Evolutionary conservation across 1,139 yeast species (phyloP).

Genomic region (Blastobotrys illinoisensis): DNA sequence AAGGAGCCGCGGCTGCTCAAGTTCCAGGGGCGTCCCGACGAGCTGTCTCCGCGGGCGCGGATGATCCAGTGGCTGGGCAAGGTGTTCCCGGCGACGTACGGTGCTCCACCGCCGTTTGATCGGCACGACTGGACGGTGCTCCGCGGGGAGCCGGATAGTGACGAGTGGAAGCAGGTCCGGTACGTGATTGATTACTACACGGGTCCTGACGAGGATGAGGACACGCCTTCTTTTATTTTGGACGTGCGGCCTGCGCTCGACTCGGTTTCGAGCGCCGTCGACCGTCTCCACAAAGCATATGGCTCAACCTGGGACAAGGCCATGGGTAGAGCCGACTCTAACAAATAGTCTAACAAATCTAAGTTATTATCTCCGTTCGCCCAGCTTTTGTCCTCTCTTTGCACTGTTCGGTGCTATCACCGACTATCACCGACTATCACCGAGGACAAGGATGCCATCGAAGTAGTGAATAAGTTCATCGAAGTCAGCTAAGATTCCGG

Average conservation of each 20-base stretch:
- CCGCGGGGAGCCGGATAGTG: constrained; percentile 44
- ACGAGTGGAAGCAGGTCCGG: constrained; percentile 59
- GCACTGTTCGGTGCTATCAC: too few relatives aligned
- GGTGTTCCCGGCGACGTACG: constrained; percentile 67
- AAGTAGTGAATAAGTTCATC: too few relatives aligned
- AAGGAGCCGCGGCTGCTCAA: constrained; percentile 70
- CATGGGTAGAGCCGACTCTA: constrained; percentile 31
- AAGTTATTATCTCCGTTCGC: too few relatives aligned
- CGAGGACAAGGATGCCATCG: too few relatives aligned
- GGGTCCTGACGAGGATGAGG: constrained; percentile 86
- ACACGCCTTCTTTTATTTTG: constrained; percentile 83
- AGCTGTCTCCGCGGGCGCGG: constrained; percentile 82
- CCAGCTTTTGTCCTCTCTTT: too few relatives aligned
- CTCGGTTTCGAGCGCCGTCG: constrained; percentile 52
- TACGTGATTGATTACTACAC: constrained; percentile 92
- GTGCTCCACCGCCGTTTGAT: constrained; percentile 85
- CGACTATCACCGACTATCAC: too few relatives aligned
- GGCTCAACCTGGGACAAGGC: constrained; percentile 44
- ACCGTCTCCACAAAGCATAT: constrained; percentile 55
- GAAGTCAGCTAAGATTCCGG: too few relatives aligned
- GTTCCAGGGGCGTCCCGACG: constrained; percentile 90
- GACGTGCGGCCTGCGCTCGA: constrained; percentile 97
- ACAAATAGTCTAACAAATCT: neutral
- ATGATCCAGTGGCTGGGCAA: constrained; percentile 61
- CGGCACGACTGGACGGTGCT: constrained; percentile 98